Conservation (phyloP, 129 eudicot genomes). For the Flaveria sonorensis region DNA sequence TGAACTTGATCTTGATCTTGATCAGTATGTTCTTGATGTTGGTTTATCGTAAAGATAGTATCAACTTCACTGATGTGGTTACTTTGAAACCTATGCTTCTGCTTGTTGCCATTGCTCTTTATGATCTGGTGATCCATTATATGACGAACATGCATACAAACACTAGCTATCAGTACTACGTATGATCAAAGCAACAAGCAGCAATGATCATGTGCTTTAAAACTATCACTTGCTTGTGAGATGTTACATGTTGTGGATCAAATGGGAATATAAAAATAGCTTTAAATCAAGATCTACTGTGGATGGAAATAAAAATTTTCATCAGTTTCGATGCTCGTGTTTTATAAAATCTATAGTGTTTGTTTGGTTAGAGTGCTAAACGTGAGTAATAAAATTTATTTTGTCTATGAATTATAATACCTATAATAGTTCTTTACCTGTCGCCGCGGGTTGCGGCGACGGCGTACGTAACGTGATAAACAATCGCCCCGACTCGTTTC, state of each 20-base stretch:
- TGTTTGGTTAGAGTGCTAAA: too few relatives aligned
- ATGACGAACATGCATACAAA: background rate
- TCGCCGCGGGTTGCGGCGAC: too few relatives aligned
- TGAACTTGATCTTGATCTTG: background rate
- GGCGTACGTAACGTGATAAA: too few relatives aligned
- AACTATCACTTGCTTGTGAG: background rate
- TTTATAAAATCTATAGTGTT: too few relatives aligned
- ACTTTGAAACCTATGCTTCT: background rate
- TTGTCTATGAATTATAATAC: too few relatives aligned
- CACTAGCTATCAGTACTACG: background rate
- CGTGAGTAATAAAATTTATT: too few relatives aligned
- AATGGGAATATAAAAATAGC: background rate
- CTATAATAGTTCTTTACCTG: too few relatives aligned
- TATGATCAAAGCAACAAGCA: background rate
- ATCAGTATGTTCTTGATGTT: background rate
- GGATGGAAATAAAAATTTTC: background rate
- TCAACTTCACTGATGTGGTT: background rate
- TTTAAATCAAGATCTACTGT: background rate
- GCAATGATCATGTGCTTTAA: background rate
- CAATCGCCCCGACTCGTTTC: too few relatives aligned
- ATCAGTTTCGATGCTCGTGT: too few relatives aligned
- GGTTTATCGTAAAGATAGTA: background rate
- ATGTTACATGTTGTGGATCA: constrained; percentile 9
- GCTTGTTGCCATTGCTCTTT: background rate
- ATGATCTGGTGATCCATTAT: background rate